These are phyloP conservation scores for Cladophialophora exuberans DNA, from an alignment of 2,329 filamentous ascomycete species.

Conservation along the genomic window DNA sequence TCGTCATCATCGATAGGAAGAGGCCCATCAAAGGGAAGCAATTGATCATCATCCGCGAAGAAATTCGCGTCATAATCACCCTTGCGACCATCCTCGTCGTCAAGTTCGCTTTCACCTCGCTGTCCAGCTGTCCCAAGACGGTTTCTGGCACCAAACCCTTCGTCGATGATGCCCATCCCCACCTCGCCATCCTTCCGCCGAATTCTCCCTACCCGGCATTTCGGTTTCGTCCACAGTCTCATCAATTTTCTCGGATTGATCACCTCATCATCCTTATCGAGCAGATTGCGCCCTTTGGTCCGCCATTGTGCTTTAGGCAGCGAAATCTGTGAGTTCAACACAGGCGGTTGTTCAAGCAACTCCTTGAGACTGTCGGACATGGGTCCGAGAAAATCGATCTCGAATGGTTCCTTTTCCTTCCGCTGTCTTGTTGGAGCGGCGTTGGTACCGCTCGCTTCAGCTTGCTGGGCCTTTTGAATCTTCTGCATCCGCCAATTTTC, in stretches of 20 bases:
- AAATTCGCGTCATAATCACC: constrained; percentile 97
- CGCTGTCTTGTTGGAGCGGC: constrained; percentile 60
- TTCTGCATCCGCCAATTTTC: constrained; percentile 97
- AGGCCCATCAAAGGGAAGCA: constrained; percentile 46
- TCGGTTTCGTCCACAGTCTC: constrained; percentile 91
- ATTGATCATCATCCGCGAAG: constrained; percentile 74
- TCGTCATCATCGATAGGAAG: constrained; percentile 51
- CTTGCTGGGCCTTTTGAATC: constrained; percentile 72
- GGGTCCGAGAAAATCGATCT: constrained; percentile 84
- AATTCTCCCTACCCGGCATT: constrained; percentile 72
- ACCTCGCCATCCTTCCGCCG: constrained; percentile 48
- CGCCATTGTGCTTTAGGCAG: constrained; percentile 95
- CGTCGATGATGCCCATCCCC: constrained; percentile 80
- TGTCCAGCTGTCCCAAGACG: constrained; percentile 53
- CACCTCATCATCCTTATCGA: constrained; percentile 90
- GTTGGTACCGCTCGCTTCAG: constrained; percentile 35
- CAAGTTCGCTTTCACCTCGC: constrained; percentile 36
- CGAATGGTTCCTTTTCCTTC: constrained; percentile 96
- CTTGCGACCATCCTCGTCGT: constrained; percentile 57
- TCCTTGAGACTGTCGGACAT: constrained; percentile 73
- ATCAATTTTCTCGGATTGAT: constrained; percentile 93
- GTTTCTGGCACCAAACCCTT: constrained; percentile 86
- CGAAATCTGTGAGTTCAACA: constrained; percentile 78
- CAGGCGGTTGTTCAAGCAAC: constrained; percentile 77
- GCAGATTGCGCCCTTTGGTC: constrained; percentile 86